phyloP scores from a whole-genome alignment of 139 green algal genomes.

The Chlorella vulgaris region DNA sequence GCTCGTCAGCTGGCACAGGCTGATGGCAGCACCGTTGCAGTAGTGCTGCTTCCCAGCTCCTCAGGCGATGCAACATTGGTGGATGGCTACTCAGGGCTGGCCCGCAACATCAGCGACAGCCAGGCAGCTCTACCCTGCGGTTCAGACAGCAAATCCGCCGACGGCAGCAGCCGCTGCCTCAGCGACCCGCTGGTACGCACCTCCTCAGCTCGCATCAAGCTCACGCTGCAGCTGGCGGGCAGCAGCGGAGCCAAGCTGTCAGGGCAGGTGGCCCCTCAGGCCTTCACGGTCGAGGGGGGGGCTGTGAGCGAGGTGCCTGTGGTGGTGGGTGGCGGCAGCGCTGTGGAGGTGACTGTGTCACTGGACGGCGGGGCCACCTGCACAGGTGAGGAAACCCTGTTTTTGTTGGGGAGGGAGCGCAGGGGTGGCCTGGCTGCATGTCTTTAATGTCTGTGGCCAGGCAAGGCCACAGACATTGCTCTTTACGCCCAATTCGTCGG shows the following conservation, averaged over 20 bases:
- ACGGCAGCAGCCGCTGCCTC: slow-evolving; percentile 1
- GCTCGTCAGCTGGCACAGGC: not conserved
- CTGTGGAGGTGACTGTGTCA: not conserved
- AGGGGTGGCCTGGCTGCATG: too few species aligned
- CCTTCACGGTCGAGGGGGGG: not conserved
- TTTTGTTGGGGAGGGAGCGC: too few species aligned
- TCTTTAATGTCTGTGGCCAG: too few species aligned
- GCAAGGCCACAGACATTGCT: too few species aligned
- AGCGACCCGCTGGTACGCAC: slow-evolving; percentile 19
- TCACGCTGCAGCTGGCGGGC: slow-evolving; percentile 13
- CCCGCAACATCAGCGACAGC: not conserved
- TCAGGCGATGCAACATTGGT: not conserved
- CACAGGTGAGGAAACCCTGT: too few species aligned
- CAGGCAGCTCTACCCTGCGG: not conserved
- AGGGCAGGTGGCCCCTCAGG: not conserved
- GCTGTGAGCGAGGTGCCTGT: not conserved
- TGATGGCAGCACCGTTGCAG: not conserved
- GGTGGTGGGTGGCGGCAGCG: not conserved
- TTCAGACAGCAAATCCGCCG: slow-evolving; percentile 1
- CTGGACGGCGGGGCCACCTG: not conserved
- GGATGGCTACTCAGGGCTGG: slow-evolving; percentile 34
- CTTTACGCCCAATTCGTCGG: too few species aligned
- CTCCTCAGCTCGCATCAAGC: not conserved
- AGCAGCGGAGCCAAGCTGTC: not conserved
- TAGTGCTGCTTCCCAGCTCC: not conserved